Conservation (phyloP, 495 filamentous ascomycete species). For the Penicillium odoratum region DNA sequence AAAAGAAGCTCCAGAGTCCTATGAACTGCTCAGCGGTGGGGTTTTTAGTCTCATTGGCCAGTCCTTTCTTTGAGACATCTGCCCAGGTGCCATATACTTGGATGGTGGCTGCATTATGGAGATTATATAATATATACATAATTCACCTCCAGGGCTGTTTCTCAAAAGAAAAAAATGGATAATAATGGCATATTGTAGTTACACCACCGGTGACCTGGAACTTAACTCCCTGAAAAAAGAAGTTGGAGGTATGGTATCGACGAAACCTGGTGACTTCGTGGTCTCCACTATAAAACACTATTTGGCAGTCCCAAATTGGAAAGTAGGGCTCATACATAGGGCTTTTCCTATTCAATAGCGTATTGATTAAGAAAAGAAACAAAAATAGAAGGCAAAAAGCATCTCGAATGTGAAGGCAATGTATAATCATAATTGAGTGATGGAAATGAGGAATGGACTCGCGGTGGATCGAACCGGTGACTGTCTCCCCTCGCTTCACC, state of each 20-base stretch:
- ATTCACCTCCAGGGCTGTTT: conserved; percentile 24
- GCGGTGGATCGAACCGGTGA: too few relatives aligned
- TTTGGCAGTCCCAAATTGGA: background rate
- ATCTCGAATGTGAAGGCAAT: too few relatives aligned
- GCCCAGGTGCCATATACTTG: background rate
- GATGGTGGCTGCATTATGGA: conserved; percentile 31
- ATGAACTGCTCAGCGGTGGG: conserved; percentile 51
- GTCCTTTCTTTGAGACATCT: background rate
- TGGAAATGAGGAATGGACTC: too few relatives aligned
- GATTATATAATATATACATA: conserved; percentile 44
- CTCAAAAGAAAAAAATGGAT: background rate
- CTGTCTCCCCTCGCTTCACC: too few relatives aligned
- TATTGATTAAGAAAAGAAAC: too few relatives aligned
- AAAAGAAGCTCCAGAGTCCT: conserved; percentile 48
- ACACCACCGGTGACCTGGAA: background rate
- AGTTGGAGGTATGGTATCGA: conserved; percentile 3
- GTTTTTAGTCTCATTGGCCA: conserved; percentile 21
- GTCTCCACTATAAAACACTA: conserved; percentile 18
- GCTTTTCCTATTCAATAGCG: conserved; percentile 4
- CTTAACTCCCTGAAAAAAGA: background rate
- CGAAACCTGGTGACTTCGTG: conserved; percentile 23
- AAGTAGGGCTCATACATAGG: conserved; percentile 36
- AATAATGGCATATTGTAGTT: background rate
- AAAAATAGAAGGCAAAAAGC: too few relatives aligned
- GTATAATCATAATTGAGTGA: too few relatives aligned